Evolutionary conservation across 345 rosid species (phyloP).

Genomic region (Acer campestre): DNA sequence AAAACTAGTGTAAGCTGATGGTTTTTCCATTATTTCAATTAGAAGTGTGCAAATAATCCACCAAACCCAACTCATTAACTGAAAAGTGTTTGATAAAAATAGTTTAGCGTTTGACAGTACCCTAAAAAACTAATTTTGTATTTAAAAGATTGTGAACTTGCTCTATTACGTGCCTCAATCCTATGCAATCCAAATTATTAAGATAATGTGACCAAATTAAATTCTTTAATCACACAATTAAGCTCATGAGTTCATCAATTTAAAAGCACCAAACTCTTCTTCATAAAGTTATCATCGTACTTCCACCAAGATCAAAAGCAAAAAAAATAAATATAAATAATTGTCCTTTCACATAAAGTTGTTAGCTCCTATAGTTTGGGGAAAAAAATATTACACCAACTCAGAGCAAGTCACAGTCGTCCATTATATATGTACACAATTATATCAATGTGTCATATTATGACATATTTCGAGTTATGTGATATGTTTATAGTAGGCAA

Average conservation of each 20-base stretch:
- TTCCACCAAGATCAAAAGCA: not conserved
- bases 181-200: not conserved
- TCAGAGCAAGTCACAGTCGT: not conserved
- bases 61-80: no score
- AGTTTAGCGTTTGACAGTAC: no score
- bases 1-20: no score
- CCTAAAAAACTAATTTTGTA: not conserved
- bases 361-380: not conserved
- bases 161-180: not conserved
- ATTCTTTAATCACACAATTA: not conserved
- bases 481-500: no score
- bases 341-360: not conserved
- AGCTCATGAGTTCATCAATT: not conserved
- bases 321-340: no score
- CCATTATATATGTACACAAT: not conserved
- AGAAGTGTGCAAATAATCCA: no score
- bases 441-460: no score
- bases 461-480: no score
- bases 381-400: not conserved
- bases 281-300: not conserved
- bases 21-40: no score
- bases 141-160: not conserved
- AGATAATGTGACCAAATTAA: not conserved
- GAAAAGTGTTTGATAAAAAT: no score
- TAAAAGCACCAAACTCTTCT: not conserved